Percentiles rank a stretch among this genome's conserved stretches.
These are phyloP conservation scores for Yarrowia phangngaensis DNA, from an alignment of 805 yeast genomes.

Conservation along the genomic window DNA sequence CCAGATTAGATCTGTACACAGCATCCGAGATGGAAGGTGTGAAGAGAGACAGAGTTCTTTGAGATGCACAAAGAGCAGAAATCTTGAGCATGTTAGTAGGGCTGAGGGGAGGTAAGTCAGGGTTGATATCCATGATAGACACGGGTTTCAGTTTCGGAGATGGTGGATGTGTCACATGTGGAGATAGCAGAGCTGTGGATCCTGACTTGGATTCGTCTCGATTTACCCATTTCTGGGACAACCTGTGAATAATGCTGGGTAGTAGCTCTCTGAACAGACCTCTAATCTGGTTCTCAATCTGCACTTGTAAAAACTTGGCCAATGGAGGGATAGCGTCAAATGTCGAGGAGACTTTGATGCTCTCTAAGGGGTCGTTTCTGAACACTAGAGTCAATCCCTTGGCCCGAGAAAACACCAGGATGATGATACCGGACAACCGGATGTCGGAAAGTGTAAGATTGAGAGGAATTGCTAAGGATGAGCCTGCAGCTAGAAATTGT, in stretches of 20 bases:
- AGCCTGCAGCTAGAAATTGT: slow-evolving; percentile 58
- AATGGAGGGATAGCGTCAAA: slow-evolving; percentile 80
- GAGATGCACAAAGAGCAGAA: slow-evolving; percentile 62
- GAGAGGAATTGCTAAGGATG: slow-evolving; percentile 72
- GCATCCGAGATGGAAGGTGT: slow-evolving; percentile 57
- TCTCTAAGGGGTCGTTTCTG: slow-evolving; percentile 82
- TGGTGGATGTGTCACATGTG: slow-evolving; percentile 26
- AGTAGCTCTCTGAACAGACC: slow-evolving; percentile 78
- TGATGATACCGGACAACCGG: slow-evolving; percentile 72
- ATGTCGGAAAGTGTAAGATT: slow-evolving; percentile 71
- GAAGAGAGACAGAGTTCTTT: slow-evolving; percentile 74
- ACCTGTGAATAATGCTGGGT: slow-evolving; percentile 73
- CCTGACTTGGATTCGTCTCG: slow-evolving; percentile 34
- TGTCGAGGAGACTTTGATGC: slow-evolving; percentile 78
- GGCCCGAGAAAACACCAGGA: slow-evolving; percentile 73
- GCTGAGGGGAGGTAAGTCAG: slow-evolving; percentile 58
- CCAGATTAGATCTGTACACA: slow-evolving; percentile 53
- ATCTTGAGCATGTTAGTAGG: slow-evolving; percentile 66
- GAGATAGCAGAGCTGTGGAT: slow-evolving; percentile 14
- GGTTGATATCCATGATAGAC: slow-evolving; percentile 51
- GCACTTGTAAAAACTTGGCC: slow-evolving; percentile 76
- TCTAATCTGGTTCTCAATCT: slow-evolving; percentile 75
- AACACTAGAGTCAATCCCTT: slow-evolving; percentile 85
- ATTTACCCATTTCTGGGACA: slow-evolving; percentile 63
- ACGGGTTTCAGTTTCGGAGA: slow-evolving; percentile 41